phyloP scores from a whole-genome alignment of 2,329 filamentous ascomycete species.

The Calonectria fujianensis region DNA sequence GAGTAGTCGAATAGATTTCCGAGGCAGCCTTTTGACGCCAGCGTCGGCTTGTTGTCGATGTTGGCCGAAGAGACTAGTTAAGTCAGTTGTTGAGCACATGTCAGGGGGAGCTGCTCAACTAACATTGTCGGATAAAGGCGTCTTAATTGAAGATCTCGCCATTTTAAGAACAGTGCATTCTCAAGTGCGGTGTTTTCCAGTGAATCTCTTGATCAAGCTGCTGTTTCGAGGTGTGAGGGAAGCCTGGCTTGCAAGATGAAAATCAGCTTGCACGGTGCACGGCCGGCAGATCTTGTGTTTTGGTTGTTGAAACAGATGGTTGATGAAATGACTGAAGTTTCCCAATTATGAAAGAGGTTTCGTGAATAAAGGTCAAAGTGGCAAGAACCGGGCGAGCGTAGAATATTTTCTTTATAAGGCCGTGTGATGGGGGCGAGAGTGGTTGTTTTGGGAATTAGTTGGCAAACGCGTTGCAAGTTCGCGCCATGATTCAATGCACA shows the following conservation, averaged over 20 bases:
- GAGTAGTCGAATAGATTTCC: slow-evolving; percentile 21
- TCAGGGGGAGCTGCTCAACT: neutral
- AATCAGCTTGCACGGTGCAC: neutral
- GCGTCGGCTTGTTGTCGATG: slow-evolving; percentile 5
- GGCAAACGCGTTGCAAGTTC: neutral
- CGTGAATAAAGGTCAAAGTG: neutral
- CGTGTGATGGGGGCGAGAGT: neutral
- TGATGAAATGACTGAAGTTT: neutral
- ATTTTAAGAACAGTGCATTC: neutral
- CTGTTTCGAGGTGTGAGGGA: neutral
- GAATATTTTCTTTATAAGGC: neutral
- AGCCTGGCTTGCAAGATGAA: neutral
- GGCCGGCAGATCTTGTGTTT: neutral
- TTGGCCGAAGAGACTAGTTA: slow-evolving; percentile 29
- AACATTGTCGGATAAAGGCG: slow-evolving; percentile 32
- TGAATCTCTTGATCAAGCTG: neutral
- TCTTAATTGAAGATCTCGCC: slow-evolving; percentile 5
- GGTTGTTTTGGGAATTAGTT: slow-evolving; percentile 19
- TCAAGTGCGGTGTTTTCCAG: neutral
- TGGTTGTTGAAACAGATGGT: neutral
- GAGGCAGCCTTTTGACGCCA: slow-evolving; percentile 16
- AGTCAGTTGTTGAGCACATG: slow-evolving; percentile 10
- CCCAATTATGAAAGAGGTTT: neutral
- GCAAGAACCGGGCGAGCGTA: neutral
- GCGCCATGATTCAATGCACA: slow-evolving; percentile 21